Conservation (phyloP, 257 asterid species). For the Catharanthus roseus region DNA sequence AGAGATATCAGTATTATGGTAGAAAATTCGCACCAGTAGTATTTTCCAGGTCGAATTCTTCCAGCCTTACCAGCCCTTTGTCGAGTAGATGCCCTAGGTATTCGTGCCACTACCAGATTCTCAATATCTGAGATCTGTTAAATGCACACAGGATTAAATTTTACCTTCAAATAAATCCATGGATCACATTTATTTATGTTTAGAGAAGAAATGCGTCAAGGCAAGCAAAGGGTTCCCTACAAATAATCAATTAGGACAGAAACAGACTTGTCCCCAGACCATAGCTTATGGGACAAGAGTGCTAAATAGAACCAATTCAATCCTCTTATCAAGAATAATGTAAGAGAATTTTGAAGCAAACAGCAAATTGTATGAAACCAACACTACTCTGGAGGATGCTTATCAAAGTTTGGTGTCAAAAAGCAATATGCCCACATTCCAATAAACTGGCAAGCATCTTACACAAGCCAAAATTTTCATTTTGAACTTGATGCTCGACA, state of each 20-base stretch:
- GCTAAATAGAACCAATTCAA: too few species aligned
- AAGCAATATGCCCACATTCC: not conserved
- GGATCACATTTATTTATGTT: not conserved
- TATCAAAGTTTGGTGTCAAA: not conserved
- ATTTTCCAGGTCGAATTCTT: conserved; percentile 94
- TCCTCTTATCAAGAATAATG: too few species aligned
- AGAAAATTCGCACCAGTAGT: conserved; percentile 60
- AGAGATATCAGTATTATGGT: not conserved
- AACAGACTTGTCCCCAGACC: not conserved
- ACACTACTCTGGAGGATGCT: not conserved
- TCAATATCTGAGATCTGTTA: conserved; percentile 85
- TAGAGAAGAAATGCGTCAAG: too few species aligned
- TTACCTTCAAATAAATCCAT: not conserved
- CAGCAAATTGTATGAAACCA: not conserved
- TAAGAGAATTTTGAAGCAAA: too few species aligned
- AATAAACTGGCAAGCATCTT: too few species aligned
- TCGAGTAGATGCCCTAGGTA: conserved; percentile 90
- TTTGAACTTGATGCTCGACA: not conserved
- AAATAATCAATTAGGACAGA: too few species aligned
- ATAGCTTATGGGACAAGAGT: not conserved
- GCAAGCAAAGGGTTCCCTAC: too few species aligned
- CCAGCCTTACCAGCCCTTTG: conserved; percentile 99
- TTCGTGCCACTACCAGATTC: conserved; percentile 82
- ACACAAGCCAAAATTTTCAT: not conserved
- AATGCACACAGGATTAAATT: conserved; percentile 5